These are phyloP conservation scores for Claviceps arundinis DNA, from an alignment of 2,329 filamentous ascomycete genomes.

Conservation along the genomic window DNA sequence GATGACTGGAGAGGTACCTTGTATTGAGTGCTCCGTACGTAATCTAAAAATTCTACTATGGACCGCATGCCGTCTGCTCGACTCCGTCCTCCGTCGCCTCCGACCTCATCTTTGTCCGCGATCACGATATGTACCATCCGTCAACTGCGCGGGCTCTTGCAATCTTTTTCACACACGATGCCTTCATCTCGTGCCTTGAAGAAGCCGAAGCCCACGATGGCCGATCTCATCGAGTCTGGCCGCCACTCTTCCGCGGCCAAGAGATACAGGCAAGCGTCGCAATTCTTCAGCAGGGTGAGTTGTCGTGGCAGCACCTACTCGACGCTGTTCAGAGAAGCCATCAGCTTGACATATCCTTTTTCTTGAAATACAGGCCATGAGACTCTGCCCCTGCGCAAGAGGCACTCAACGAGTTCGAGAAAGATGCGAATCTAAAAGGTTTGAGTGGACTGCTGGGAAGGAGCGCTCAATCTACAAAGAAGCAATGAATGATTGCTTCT, in stretches of 20 bases:
- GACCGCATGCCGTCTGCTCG: too few species aligned
- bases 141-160: constrained; percentile 6
- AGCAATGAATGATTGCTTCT: too few species aligned
- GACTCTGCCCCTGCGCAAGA: constrained; percentile 20
- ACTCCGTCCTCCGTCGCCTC: not conserved
- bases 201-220: constrained; percentile 1
- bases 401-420: constrained; percentile 17
- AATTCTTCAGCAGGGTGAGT: constrained; percentile 23
- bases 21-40: too few species aligned
- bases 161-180: constrained; percentile 6
- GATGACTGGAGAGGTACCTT: too few species aligned
- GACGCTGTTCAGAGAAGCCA: not conserved
- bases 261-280: constrained; percentile 22
- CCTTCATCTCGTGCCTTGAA: constrained; percentile 4
- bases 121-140: not conserved
- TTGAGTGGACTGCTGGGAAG: too few species aligned
- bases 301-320: not conserved
- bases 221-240: constrained; percentile 16
- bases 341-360: not conserved
- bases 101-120: not conserved
- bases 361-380: constrained; percentile 20
- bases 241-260: constrained; percentile 20
- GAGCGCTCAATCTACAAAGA: too few species aligned
- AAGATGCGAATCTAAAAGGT: not conserved
- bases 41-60: too few species aligned